phyloP scores from a whole-genome alignment of 1,284 basidiomycete species.

The Puccinia triticina region DNA sequence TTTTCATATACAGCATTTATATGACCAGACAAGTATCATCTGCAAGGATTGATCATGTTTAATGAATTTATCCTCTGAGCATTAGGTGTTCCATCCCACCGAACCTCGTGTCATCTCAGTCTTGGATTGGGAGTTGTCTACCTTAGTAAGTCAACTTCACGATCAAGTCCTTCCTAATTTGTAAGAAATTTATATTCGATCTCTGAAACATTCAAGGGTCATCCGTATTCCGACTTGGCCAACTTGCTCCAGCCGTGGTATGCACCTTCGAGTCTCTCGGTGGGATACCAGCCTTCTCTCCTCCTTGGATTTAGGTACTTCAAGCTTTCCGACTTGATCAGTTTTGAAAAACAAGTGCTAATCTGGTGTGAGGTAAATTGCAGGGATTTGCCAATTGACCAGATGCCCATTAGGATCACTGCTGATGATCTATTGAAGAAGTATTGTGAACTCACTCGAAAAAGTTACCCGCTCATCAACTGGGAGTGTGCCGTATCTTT shows the following conservation, averaged over 20 bases:
- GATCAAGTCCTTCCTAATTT: neutral
- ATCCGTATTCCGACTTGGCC: slow-evolving; percentile 78
- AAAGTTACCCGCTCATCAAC: slow-evolving; percentile 72
- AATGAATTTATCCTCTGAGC: neutral
- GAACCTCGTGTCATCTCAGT: slow-evolving; percentile 91
- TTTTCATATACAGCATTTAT: neutral
- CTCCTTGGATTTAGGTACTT: slow-evolving; percentile 57
- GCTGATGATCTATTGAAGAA: slow-evolving; percentile 74
- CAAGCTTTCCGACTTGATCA: slow-evolving; percentile 24
- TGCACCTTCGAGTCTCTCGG: slow-evolving; percentile 64
- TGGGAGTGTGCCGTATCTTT: slow-evolving; percentile 81
- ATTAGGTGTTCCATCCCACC: slow-evolving; percentile 79
- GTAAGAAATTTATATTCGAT: neutral
- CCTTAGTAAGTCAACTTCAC: slow-evolving; percentile 74
- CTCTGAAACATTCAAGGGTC: slow-evolving; percentile 62
- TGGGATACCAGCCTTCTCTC: slow-evolving; percentile 52
- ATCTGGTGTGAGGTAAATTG: neutral
- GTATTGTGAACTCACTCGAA: slow-evolving; percentile 69
- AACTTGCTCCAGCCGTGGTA: slow-evolving; percentile 86
- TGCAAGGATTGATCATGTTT: neutral
- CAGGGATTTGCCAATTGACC: slow-evolving; percentile 67
- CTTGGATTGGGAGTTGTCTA: slow-evolving; percentile 94
- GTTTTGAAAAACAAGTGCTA: slow-evolving; percentile 17
- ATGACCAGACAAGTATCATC: neutral
- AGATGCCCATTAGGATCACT: slow-evolving; percentile 67